Percentiles rank a stretch among this genome's conserved stretches.
Conservation (phyloP, 2,329 filamentous ascomycete species). For the Aspergillus thermomutatus region DNA sequence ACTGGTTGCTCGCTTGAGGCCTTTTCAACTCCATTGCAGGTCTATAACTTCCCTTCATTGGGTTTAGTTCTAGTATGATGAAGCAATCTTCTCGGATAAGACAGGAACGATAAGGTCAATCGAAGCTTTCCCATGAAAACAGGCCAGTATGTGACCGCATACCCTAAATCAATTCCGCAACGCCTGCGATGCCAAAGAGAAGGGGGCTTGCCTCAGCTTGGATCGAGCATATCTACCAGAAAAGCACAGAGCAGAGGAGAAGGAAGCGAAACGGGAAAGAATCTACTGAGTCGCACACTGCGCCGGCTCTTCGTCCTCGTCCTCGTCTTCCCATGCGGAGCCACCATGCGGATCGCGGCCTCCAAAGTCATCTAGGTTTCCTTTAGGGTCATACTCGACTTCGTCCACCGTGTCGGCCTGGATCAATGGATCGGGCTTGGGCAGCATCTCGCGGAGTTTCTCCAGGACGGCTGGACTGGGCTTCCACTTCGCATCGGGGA, state of each 20-base stretch:
- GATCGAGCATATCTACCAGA: conserved; percentile 18
- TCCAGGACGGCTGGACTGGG: conserved; percentile 67
- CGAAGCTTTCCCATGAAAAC: background rate
- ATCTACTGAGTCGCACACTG: conserved; percentile 50
- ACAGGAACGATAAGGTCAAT: background rate
- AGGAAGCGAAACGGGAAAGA: conserved; percentile 6
- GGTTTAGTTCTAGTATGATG: background rate
- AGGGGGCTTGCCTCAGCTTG: conserved; percentile 6
- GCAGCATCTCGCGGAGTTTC: conserved; percentile 71
- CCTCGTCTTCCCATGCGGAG: conserved; percentile 49
- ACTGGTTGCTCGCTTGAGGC: background rate
- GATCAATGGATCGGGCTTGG: conserved; percentile 59
- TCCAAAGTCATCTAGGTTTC: conserved; percentile 69
- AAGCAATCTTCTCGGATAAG: background rate
- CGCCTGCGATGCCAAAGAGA: conserved; percentile 29
- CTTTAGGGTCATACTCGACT: conserved; percentile 79
- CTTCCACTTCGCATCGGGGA: conserved; percentile 84
- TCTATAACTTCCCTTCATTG: background rate
- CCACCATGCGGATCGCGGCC: conserved; percentile 41
- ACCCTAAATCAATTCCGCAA: conserved; percentile 13
- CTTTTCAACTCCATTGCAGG: background rate
- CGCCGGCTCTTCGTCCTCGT: conserved; percentile 43
- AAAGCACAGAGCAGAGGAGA: conserved; percentile 1
- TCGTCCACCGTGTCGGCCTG: conserved; percentile 77
- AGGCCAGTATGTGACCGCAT: background rate